Evolutionary conservation across 345 rosid genomes (phyloP), one percentile per base, ranked within the genome.

Genomic region (Carallia pectinifolia): DNA sequence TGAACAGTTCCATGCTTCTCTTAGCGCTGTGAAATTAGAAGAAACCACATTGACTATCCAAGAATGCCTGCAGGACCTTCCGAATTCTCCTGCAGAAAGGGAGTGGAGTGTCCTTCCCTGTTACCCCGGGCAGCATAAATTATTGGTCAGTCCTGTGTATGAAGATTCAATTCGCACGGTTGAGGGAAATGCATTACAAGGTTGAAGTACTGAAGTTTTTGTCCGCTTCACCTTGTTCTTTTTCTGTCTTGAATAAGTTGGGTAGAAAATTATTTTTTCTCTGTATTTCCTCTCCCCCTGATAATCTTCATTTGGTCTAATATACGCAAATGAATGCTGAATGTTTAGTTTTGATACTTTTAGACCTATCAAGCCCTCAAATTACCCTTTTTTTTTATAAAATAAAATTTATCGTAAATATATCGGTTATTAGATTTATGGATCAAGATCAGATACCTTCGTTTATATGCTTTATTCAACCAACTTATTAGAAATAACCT

Each of bases 1-100:
- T 23, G 92, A 87, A 56, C 79, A 83, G 70, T 89, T 89, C 77
- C 88, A 80, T 30, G 65, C 78, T 60, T 80, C 82, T 17, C 88
- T 85, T 33, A 16, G 30, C 56, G 75, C 87, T 6, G 76, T 71
- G 31, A 84, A 74, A 77, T 59, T 73, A 44, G 8, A 38, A 5
- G 17, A 0, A 60, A 36, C 71, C 37, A 18, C 64, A 4, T 39
- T 44, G 66, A 61, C 74, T n/a, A 30, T 64, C 40, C 80, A 77
- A 82, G 86, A 71, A 34, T 47, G 55, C 62, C 65, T 33, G 33
- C 1, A 15, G 23, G 76, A 79, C 58, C 38, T 36, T 27, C 69
- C 71, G 36, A 68, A 59, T 16, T 69, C 77, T 38, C 48, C 81
- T 23, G 15, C 47, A 47, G 44, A 39, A 12, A 33, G 53, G 53